Base-by-base conservation (phyloP, 257 asterid genomes). In the Anisodus acutangulus region DNA sequence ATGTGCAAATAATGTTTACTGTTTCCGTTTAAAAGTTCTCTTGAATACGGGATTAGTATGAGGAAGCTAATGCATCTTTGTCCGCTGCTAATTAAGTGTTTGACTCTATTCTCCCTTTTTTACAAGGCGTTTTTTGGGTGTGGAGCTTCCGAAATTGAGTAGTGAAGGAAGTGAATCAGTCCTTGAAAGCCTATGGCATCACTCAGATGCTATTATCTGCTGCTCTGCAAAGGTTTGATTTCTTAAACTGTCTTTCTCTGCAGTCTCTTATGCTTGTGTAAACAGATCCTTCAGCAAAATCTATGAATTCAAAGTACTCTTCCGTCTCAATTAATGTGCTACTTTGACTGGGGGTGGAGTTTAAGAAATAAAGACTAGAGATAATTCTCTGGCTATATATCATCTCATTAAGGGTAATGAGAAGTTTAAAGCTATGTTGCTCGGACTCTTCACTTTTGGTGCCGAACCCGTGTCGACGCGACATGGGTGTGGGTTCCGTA, bases 121-220 rank as follows among this genome's bases (percentile, higher is more conserved):
- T 45, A 67, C 55, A 16, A 94, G 98, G 93, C 90, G 84, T 84
- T 92, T 86, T 85, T 85, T 94, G 91, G 97, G 97, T 4, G 88
- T 90, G 69, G 98, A 94, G 82, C 94, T 94, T 83, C 91, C 91
- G 26, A 94, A 91, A 89, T 57, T 90, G 35, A 85, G 80, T 7
- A 91, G 92, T 6, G 97, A 89, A 81, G 93, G 93, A 63, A 93
- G 86, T 83, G 97, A 94, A 82, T 91, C 92, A 2, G 84, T 92
- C 85, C 96, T 94, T 57, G 91, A 93, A 84, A 88, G 91, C 41
- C 86, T 94, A 10, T 94, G 98, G 98, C 91, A 90, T 82, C 93
- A 93, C 83, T 90, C 95, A 2, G 98, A 94, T 83, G 98, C 98
- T 69, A 88, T 93, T 66, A 79, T 94, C 90, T 94, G 98, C 90